Conservation (phyloP, 495 filamentous ascomycete genomes). For the Aspergillus homomorphus region DNA sequence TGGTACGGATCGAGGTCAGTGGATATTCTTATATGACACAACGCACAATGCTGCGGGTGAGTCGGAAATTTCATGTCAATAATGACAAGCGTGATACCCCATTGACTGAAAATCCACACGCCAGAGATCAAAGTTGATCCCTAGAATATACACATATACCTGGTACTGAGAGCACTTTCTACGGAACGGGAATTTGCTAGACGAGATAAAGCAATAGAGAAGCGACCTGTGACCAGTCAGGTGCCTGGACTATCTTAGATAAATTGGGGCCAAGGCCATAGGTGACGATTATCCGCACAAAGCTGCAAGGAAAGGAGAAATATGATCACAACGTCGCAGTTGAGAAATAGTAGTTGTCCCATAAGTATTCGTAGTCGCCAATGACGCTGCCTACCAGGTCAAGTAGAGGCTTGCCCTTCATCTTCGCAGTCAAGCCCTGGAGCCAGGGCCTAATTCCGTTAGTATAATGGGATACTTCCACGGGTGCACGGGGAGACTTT, state of each 20-base stretch:
- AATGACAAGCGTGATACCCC: slow-evolving; percentile 12
- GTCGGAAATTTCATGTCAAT: slow-evolving; percentile 7
- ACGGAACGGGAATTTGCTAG: no score
- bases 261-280: background rate
- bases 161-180: no score
- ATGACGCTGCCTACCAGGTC: slow-evolving; percentile 76
- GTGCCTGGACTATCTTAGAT: background rate
- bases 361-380: slow-evolving; percentile 95
- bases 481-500: background rate
- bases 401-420: slow-evolving; percentile 72
- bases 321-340: slow-evolving; percentile 59
- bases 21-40: slow-evolving; percentile 30
- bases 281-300: background rate
- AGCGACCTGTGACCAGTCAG: background rate
- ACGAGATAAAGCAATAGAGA: background rate
- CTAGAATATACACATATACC: no score
- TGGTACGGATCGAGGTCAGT: slow-evolving; percentile 42
- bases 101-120: background rate
- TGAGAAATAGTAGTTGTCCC: slow-evolving; percentile 96
- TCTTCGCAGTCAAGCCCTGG: slow-evolving; percentile 57
- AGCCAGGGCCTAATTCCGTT: slow-evolving; percentile 54
- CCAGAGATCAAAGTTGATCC: no score
- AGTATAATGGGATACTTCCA: slow-evolving; percentile 18
- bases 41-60: background rate
- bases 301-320: background rate